Conservation (phyloP, 202 grass and related monocot genomes). For the Musa balbisiana region DNA sequence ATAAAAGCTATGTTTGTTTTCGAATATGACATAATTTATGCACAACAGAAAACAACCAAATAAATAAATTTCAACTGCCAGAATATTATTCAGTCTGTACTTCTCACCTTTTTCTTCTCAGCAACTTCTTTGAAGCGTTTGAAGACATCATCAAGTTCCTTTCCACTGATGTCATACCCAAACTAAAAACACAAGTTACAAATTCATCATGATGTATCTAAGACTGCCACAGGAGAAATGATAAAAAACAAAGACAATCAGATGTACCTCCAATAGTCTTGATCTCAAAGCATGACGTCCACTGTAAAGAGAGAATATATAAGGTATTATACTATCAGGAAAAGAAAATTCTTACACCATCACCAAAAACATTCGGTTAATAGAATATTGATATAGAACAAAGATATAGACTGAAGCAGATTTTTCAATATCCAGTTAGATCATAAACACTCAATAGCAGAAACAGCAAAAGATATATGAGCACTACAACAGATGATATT, state of each 20-base stretch:
- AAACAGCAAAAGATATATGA: too few species aligned
- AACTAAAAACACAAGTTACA: constrained; percentile 33
- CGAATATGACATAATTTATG: neutral
- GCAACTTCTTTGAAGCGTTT: constrained; percentile 97
- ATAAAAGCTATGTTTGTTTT: neutral
- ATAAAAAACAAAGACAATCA: constrained; percentile 22
- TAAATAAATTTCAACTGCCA: neutral
- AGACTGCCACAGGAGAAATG: constrained; percentile 1
- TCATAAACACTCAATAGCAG: too few species aligned
- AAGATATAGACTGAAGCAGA: too few species aligned
- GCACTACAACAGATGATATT: too few species aligned
- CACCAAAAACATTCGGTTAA: neutral
- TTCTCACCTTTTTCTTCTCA: constrained; percentile 88
- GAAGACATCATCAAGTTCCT: constrained; percentile 93
- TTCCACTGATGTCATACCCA: constrained; percentile 80
- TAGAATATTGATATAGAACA: neutral
- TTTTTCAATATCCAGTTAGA: too few species aligned
- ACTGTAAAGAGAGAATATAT: constrained; percentile 48
- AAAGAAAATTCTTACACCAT: neutral
- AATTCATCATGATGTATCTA: neutral
- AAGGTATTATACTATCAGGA: constrained; percentile 15
- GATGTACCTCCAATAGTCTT: constrained; percentile 72
- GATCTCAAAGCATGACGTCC: constrained; percentile 89
- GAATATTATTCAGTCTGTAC: constrained; percentile 1
- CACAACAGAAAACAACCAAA: neutral